phyloP scores from a whole-genome alignment of 805 yeast species.

The Ogataea kodamae region DNA sequence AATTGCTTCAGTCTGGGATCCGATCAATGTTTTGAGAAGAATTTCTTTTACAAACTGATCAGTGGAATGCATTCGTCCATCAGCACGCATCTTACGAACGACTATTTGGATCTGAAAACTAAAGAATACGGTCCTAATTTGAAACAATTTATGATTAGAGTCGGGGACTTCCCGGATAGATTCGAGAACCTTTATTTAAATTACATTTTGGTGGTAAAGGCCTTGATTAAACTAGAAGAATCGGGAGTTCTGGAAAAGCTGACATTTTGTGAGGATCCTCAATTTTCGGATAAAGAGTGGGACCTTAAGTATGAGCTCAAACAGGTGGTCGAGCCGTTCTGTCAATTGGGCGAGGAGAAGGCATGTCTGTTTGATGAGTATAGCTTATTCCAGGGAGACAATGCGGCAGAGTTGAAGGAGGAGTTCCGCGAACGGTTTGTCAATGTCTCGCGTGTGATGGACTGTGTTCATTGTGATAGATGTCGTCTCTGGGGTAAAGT shows the following conservation, averaged over 20 bases:
- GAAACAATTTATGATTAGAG: slow-evolving; percentile 79
- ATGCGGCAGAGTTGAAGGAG: slow-evolving; percentile 59
- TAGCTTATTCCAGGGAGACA: slow-evolving; percentile 43
- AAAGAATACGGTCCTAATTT: slow-evolving; percentile 84
- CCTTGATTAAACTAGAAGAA: slow-evolving; percentile 57
- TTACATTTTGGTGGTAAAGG: slow-evolving; percentile 80
- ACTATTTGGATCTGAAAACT: slow-evolving; percentile 63
- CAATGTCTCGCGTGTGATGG: slow-evolving; percentile 91
- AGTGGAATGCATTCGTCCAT: slow-evolving; percentile 96
- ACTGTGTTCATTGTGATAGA: slow-evolving; percentile 97
- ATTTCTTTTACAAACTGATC: slow-evolving; percentile 78
- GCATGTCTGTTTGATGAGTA: slow-evolving; percentile 43
- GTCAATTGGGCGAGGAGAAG: slow-evolving; percentile 21
- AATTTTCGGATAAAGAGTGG: slow-evolving; percentile 30
- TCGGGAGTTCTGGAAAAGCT: slow-evolving; percentile 29
- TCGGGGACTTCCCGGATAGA: slow-evolving; percentile 87
- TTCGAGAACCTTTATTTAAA: slow-evolving; percentile 87
- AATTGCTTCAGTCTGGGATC: slow-evolving; percentile 61
- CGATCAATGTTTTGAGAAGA: slow-evolving; percentile 76
- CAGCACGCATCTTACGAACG: slow-evolving; percentile 87
- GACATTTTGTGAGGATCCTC: slow-evolving; percentile 27
- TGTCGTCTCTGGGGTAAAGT: slow-evolving; percentile 98
- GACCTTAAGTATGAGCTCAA: slow-evolving; percentile 30
- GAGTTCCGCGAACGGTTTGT: slow-evolving; percentile 84
- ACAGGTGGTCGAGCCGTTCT: slow-evolving; percentile 30